Percentiles rank a stretch among this genome's conserved stretches.
phyloP scores from a whole-genome alignment of 768 basidiomycete species.

The Favolaschia claudopus region DNA sequence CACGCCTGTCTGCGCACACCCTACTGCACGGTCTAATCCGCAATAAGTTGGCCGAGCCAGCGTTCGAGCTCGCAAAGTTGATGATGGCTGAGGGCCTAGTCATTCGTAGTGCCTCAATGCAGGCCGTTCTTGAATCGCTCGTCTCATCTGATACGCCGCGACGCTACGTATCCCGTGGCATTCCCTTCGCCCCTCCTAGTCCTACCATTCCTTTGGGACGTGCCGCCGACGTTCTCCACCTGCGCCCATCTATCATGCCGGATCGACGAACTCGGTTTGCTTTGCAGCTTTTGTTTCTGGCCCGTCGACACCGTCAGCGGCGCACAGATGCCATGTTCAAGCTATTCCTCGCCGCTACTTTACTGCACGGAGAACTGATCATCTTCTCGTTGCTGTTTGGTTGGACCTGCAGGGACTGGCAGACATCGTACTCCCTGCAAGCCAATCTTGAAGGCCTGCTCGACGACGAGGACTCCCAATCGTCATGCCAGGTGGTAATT shows the following conservation, averaged over 20 bases:
- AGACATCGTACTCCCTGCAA: conserved; percentile 44
- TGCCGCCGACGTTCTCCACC: conserved; percentile 33
- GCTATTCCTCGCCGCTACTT: conserved; percentile 64
- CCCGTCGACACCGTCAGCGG: conserved; percentile 60
- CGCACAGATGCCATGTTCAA: conserved; percentile 69
- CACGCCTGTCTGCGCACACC: conserved; percentile 66
- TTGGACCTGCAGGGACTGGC: conserved; percentile 69
- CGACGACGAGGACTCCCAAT: conserved; percentile 24
- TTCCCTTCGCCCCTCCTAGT: conserved; percentile 21
- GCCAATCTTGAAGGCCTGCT: conserved; percentile 27
- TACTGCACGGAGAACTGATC: conserved; percentile 82
- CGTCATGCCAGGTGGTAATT: conserved; percentile 13
- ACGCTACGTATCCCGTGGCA: conserved; percentile 15
- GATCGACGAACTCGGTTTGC: conserved; percentile 57
- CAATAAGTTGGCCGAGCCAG: conserved; percentile 53
- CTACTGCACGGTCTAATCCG: conserved; percentile 73
- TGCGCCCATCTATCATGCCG: conserved; percentile 44
- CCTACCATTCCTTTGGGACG: conserved; percentile 20
- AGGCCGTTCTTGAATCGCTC: conserved; percentile 47
- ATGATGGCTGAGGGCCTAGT: conserved; percentile 64
- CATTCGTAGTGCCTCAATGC: conserved; percentile 57
- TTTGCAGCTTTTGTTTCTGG: conserved; percentile 57
- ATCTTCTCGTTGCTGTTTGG: conserved; percentile 78
- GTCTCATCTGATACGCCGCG: conserved; percentile 19
- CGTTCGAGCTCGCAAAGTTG: conserved; percentile 53